phyloP scores from a whole-genome alignment of 2,329 filamentous ascomycete genomes.

The Alternaria ventricosa region DNA sequence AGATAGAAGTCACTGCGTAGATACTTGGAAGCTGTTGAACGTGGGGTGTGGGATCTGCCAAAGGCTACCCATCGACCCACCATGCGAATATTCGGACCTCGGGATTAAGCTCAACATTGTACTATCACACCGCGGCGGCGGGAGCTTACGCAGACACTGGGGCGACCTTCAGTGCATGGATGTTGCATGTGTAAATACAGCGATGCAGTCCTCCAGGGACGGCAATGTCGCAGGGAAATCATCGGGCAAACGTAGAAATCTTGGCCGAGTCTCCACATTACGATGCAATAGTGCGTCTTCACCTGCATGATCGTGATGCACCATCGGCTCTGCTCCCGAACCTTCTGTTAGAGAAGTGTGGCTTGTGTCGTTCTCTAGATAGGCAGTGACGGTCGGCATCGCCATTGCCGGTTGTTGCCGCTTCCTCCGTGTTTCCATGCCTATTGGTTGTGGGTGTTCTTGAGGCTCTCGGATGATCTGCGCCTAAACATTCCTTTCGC shows the following conservation, averaged over 20 bases:
- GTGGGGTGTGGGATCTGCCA: background rate
- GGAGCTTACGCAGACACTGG: background rate
- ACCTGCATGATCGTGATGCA: background rate
- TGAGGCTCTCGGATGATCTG: background rate
- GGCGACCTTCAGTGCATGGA: background rate
- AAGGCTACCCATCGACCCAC: background rate
- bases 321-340: background rate
- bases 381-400: background rate
- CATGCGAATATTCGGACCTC: background rate
- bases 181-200: background rate
- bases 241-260: conserved; percentile 1
- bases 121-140: background rate
- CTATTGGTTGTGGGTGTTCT: background rate
- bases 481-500: background rate
- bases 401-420: background rate
- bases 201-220: background rate
- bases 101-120: background rate
- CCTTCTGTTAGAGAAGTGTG: background rate
- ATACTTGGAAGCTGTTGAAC: background rate
- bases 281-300: background rate
- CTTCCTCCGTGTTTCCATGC: background rate
- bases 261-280: conserved; percentile 5
- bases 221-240: background rate
- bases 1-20: background rate
- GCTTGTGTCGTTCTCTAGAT: background rate